Base-by-base conservation (phyloP, 129 eudicot genomes). In the Centella asiatica region DNA sequence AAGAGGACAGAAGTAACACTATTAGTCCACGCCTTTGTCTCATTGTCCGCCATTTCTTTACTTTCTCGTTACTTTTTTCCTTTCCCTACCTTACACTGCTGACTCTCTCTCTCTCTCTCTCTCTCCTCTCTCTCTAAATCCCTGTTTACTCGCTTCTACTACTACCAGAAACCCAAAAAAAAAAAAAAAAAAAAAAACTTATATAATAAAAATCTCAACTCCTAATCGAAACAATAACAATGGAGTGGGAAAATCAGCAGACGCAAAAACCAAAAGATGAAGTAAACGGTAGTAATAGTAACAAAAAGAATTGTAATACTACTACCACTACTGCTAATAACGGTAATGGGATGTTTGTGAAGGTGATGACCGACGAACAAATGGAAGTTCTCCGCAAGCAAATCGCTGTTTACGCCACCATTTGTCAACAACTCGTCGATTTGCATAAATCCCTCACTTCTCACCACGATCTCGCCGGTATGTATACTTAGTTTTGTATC, bases 281-380 rank as follows among this genome's bases (percentile, higher is more conserved):
- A 71, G 84, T 76, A 32, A 74, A 26, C 15, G 39, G 31, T 25
- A 27, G 59, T 25, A 53, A 53, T 31, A 53, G 15, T 5, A 53
- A 25, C 22, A 24, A 15, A 22, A 24, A 0, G 3, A 53, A 53
- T 53, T 14, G 1, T 0, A 51, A 51, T 23, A 9, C 32, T 24
- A 19, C 25, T 47, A 19, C 1, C 19, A 47, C 0, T 48, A 44
- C 17, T 65, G 12, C 32, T 33, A 73, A 58, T 17, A 64, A 65
- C 13, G 60, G 49, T 34, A 68, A 73, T 18, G 93, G 85, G 46
- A 79, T 87, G 88, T 87, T 84, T 69, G 96, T 92, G 13, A 92
- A 92, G 60, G 99, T 92, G 62, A 92, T 92, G 99, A 92, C 99
- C 0, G 99, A 92, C 73, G 96, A 92, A 70, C 99, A 92, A 54